These are phyloP conservation scores for Larix kaempferi DNA, from an alignment of 75 land plant species.

Conservation along the genomic window DNA sequence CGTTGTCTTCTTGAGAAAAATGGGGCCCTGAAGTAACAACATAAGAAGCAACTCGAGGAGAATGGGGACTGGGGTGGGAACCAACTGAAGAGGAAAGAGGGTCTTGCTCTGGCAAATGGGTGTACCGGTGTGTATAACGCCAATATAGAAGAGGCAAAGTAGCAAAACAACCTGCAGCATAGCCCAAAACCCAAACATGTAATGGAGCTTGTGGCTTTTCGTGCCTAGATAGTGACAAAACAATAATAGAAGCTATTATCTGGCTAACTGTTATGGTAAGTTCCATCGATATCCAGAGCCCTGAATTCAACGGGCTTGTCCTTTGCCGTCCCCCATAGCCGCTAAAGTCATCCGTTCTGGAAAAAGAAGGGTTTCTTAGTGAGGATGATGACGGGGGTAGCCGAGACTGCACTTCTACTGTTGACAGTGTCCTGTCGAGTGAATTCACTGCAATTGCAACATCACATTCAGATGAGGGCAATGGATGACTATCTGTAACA, in stretches of 20 bases:
- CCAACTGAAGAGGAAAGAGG: constrained; percentile 17
- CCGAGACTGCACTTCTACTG: constrained; percentile 11
- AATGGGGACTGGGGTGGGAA: constrained; percentile 20
- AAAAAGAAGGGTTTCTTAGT: constrained; percentile 10
- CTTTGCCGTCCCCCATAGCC: constrained; percentile 42
- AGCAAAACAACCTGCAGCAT: constrained; percentile 86
- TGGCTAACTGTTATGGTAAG: constrained; percentile 74
- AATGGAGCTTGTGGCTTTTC: constrained; percentile 81
- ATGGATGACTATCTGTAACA: constrained; percentile 15
- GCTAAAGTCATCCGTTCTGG: constrained; percentile 19
- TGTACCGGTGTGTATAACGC: constrained; percentile 63
- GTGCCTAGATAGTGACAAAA: constrained; percentile 69
- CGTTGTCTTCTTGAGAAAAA: constrained; percentile 20
- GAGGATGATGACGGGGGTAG: constrained; percentile 9
- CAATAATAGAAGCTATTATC: constrained; percentile 79
- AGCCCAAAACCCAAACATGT: constrained; percentile 80
- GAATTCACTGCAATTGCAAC: neutral
- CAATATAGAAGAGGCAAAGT: constrained; percentile 88
- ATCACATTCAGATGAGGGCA: constrained; percentile 23
- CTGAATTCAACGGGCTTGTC: constrained; percentile 79
- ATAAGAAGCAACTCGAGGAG: constrained; percentile 24
- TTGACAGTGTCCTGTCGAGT: constrained; percentile 16
- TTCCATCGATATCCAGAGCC: constrained; percentile 85
- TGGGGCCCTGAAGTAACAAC: constrained; percentile 22
- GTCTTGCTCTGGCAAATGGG: constrained; percentile 45